phyloP scores from a whole-genome alignment of 768 basidiomycete genomes.

The Artomyces pyxidatus region DNA sequence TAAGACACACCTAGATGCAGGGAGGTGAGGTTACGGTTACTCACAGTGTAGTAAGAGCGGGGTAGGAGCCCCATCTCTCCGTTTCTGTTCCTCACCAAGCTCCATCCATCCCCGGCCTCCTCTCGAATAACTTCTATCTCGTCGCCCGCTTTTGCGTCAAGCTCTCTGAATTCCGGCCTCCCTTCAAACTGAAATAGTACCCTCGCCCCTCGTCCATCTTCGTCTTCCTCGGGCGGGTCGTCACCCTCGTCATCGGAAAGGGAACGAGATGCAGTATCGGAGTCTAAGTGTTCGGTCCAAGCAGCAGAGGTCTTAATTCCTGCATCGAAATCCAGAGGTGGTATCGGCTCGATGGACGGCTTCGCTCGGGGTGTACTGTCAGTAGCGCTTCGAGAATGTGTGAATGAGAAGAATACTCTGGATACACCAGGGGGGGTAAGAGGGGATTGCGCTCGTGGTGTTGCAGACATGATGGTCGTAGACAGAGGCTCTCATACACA shows the following conservation, averaged over 20 bases:
- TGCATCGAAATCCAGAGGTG: constrained; percentile 49
- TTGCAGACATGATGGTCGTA: neutral
- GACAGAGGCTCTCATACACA: too few relatives aligned
- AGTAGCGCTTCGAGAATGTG: constrained; percentile 7
- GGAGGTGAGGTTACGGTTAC: constrained; percentile 17
- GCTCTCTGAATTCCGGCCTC: constrained; percentile 65
- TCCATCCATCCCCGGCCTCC: constrained; percentile 74
- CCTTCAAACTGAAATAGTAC: constrained; percentile 72
- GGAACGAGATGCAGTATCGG: constrained; percentile 27
- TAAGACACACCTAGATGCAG: too few relatives aligned
- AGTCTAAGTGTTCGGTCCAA: constrained; percentile 60
- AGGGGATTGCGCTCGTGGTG: constrained; percentile 1
- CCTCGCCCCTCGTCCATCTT: constrained; percentile 45
- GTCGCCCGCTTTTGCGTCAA: constrained; percentile 62
- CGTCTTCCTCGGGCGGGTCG: constrained; percentile 25
- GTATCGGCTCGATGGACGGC: neutral
- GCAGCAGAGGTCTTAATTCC: constrained; percentile 73
- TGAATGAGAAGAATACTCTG: constrained; percentile 7
- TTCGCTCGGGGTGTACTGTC: constrained; percentile 3
- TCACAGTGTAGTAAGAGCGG: constrained; percentile 62
- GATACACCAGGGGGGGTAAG: constrained; percentile 11
- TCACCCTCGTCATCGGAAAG: constrained; percentile 47
- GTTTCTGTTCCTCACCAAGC: constrained; percentile 44
- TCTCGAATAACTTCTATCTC: constrained; percentile 64
- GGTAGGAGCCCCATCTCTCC: constrained; percentile 66